Evolutionary conservation across 192 early-diverging fungal genomes (phyloP).

Genomic region (Coemansia sp.): DNA sequence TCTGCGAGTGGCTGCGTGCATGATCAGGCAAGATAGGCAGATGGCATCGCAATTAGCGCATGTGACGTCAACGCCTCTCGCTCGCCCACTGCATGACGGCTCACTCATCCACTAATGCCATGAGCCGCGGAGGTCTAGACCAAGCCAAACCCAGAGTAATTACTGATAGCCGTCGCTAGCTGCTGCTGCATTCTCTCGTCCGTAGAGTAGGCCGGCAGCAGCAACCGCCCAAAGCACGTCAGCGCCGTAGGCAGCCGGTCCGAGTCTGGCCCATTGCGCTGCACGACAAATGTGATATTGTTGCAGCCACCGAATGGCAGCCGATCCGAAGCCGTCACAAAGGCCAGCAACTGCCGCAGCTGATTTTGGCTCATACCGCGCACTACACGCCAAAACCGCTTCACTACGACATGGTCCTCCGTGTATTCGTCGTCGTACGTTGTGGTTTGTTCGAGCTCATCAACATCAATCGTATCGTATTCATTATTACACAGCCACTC

Average conservation of each 20-base stretch:
- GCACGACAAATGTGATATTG: conserved; percentile 86
- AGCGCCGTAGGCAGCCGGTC: conserved; percentile 83
- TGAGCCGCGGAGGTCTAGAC: conserved; percentile 55
- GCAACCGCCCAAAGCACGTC: conserved; percentile 87
- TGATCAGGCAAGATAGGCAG: background rate
- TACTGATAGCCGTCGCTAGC: conserved; percentile 86
- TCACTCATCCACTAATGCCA: background rate
- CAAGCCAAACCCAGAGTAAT: conserved; percentile 91
- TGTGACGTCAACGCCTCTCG: conserved; percentile 5
- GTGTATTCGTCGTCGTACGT: conserved; percentile 87
- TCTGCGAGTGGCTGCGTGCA: background rate
- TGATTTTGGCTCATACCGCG: conserved; percentile 62
- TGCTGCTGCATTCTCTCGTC: conserved; percentile 74
- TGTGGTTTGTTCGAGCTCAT: conserved; percentile 68
- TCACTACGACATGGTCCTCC: conserved; percentile 65
- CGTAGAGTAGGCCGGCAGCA: conserved; percentile 81
- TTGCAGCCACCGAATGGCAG: conserved; percentile 81
- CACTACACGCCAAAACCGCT: conserved; percentile 83
- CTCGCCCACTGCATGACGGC: background rate
- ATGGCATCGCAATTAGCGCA: background rate
- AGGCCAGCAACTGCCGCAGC: conserved; percentile 74
- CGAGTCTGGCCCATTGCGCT: conserved; percentile 92
- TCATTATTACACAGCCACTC: conserved; percentile 65
- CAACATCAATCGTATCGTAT: conserved; percentile 63
- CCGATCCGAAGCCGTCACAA: conserved; percentile 92